A percentile compares a stretch with the other conserved stretches of the same genome.
phyloP scores from a whole-genome alignment of 1,284 basidiomycete species.

The Ganoderma leucocontextum region DNA sequence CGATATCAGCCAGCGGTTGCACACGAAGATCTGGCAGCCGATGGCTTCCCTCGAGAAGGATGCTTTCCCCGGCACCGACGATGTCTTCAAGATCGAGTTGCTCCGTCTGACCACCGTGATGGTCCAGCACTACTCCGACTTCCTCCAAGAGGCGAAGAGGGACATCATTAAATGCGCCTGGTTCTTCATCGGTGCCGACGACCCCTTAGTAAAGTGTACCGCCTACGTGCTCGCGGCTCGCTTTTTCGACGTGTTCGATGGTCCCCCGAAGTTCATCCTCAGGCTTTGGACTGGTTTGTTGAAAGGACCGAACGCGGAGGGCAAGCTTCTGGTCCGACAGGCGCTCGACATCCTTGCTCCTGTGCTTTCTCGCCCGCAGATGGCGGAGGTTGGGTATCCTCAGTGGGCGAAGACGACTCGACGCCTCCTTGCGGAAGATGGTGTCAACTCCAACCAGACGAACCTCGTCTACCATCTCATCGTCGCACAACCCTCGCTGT shows the following conservation, averaged over 20 bases:
- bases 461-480: constrained; percentile 93
- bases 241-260: constrained; percentile 93
- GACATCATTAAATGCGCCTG: constrained; percentile 97
- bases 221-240: constrained; percentile 94
- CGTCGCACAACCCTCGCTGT: constrained; percentile 90
- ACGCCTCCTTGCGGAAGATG: constrained; percentile 91
- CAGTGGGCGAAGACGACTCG: constrained; percentile 93
- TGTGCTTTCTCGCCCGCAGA: constrained; percentile 73
- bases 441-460: constrained; percentile 82
- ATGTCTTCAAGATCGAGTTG: constrained; percentile 90
- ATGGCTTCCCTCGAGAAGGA: constrained; percentile 75
- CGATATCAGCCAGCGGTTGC: constrained; percentile 75
- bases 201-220: constrained; percentile 93
- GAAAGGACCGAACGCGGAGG: constrained; percentile 83
- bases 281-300: constrained; percentile 96
- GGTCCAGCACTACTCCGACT: constrained; percentile 83
- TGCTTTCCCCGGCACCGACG: constrained; percentile 73
- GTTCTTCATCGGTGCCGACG: constrained; percentile 88
- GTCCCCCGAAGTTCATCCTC: constrained; percentile 92
- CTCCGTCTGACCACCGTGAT: constrained; percentile 92
- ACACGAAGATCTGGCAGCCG: constrained; percentile 84
- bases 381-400: constrained; percentile 69
- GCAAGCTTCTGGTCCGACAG: constrained; percentile 84
- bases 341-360: constrained; percentile 94
- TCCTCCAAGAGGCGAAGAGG: constrained; percentile 86